A percentile compares a stretch with the other conserved stretches of the same genome.
These are phyloP conservation scores for Pleodorina starrii DNA, from an alignment of 139 green algal genomes.

Conservation along the genomic window DNA sequence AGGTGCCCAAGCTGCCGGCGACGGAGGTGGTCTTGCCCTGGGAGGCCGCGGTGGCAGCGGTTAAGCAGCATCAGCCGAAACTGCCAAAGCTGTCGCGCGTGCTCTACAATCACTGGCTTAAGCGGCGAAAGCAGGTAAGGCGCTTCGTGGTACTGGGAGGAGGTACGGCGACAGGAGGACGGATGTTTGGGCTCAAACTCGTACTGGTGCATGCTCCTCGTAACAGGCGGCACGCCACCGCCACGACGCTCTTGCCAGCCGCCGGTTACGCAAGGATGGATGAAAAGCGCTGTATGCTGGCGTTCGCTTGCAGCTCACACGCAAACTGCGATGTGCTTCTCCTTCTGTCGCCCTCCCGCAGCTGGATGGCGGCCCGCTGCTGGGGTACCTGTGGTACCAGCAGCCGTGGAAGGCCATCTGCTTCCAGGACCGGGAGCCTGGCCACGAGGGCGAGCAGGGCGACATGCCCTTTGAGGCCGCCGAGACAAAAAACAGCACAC, in stretches of 20 bases:
- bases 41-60: constrained; percentile 13
- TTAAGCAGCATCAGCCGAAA: constrained; percentile 41
- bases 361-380: constrained; percentile 47
- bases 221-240: too few species aligned
- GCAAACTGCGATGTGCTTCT: too few species aligned
- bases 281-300: too few species aligned
- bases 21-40: constrained; percentile 53
- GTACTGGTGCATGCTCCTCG: too few species aligned
- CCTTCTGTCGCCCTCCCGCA: too few species aligned
- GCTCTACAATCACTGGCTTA: constrained; percentile 65
- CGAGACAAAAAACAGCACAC: constrained; percentile 55
- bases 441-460: constrained; percentile 42
- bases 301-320: too few species aligned
- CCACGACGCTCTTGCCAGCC: too few species aligned
- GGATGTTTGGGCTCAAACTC: too few species aligned
- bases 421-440: constrained; percentile 28
- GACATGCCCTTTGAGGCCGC: constrained; percentile 60
- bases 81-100: constrained; percentile 27
- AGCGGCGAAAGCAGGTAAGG: constrained; percentile 37
- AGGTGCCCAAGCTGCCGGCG: constrained; percentile 56
- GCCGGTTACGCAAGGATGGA: too few species aligned
- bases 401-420: constrained; percentile 63
- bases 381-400: constrained; percentile 59
- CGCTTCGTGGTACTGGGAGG: too few species aligned
- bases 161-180: too few species aligned